Evolutionary conservation across 176 grass and related monocot genomes (phyloP).

Genomic region (Juncus inflexus): DNA sequence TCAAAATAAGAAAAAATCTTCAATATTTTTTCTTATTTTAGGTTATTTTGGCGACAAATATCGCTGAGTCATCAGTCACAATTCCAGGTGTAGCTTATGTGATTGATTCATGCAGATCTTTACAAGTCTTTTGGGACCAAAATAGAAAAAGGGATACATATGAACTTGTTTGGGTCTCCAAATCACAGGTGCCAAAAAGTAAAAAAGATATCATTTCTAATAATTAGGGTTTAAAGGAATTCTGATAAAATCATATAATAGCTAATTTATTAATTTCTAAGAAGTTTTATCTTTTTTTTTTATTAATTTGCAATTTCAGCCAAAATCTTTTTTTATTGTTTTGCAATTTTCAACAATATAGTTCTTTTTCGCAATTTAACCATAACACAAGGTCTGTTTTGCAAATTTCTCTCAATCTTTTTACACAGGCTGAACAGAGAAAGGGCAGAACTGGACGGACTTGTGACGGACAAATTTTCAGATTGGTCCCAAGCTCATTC

Average conservation of each 20-base stretch:
- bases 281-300: too few relatives aligned
- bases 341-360: neutral
- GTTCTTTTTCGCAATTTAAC: neutral
- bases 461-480: constrained; percentile 77
- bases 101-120: constrained; percentile 88
- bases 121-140: constrained; percentile 81
- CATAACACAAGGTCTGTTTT: constrained; percentile 11
- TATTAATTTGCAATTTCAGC: too few relatives aligned
- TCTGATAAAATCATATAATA: too few relatives aligned
- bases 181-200: constrained; percentile 61
- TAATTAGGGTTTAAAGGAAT: too few relatives aligned
- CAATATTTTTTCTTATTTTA: constrained; percentile 23
- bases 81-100: constrained; percentile 84
- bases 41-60: constrained; percentile 95
- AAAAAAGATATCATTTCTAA: too few relatives aligned
- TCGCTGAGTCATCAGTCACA: constrained; percentile 94
- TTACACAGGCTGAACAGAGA: constrained; percentile 68
- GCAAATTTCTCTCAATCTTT: constrained; percentile 10
- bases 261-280: too few relatives aligned
- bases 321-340: too few relatives aligned
- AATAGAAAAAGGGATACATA: constrained; percentile 61
- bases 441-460: constrained; percentile 95
- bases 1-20: neutral
- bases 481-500: constrained; percentile 61
- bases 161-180: constrained; percentile 79